phyloP scores from a whole-genome alignment of 805 yeast species.

The Starmera amethionina region DNA sequence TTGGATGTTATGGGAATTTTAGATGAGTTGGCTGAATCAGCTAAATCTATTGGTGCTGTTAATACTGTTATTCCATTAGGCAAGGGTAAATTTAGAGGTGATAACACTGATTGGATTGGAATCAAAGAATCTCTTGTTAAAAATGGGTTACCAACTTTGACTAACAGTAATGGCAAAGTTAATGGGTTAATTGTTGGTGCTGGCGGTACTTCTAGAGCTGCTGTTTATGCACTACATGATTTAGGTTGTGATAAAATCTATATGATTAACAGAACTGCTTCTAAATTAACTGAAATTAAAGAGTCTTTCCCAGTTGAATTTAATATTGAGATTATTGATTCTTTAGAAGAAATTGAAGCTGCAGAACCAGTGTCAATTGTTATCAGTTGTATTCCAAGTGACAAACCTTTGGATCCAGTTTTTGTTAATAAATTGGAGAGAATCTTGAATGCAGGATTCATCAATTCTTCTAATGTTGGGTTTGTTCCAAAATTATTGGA shows the following conservation, averaged over 20 bases:
- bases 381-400: slow-evolving; percentile 81
- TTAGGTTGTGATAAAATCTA: slow-evolving; percentile 74
- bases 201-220: slow-evolving; percentile 97
- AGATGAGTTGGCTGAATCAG: slow-evolving; percentile 64
- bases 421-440: slow-evolving; percentile 40
- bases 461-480: slow-evolving; percentile 21
- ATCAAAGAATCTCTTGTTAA: slow-evolving; percentile 56
- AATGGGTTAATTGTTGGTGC: slow-evolving; percentile 86
- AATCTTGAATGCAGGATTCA: slow-evolving; percentile 32
- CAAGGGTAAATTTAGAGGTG: slow-evolving; percentile 52
- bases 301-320: slow-evolving; percentile 48
- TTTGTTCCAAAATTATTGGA: slow-evolving; percentile 59
- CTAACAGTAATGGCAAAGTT: slow-evolving; percentile 18
- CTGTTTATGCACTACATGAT: slow-evolving; percentile 71
- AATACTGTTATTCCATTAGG: slow-evolving; percentile 66
- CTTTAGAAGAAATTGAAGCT: slow-evolving; percentile 33
- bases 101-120: slow-evolving; percentile 95
- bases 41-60: slow-evolving; percentile 81
- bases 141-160: slow-evolving; percentile 46
- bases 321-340: slow-evolving; percentile 48
- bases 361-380: slow-evolving; percentile 40
- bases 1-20: slow-evolving; percentile 64
- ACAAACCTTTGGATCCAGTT: slow-evolving; percentile 49
- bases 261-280: slow-evolving; percentile 69
- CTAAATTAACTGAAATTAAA: slow-evolving; percentile 52